Conservation (phyloP, 306 rosid genomes). For the Psophocarpus tetragonolobus region DNA sequence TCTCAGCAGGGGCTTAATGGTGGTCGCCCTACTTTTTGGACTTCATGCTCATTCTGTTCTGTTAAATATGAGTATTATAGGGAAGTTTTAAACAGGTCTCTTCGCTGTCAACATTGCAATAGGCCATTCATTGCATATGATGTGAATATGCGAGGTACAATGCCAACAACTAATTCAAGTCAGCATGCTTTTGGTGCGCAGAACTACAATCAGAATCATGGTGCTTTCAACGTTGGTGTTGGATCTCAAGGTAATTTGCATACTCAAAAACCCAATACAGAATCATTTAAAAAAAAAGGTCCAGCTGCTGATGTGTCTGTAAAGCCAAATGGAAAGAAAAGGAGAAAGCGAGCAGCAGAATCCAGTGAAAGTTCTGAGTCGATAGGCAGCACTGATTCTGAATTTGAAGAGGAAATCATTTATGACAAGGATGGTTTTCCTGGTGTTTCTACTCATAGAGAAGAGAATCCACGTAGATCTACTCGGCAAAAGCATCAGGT, state of each 20-base stretch:
- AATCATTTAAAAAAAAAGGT: slow-evolving; percentile 33
- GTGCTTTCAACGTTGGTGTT: slow-evolving; percentile 47
- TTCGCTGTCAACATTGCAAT: slow-evolving; percentile 67
- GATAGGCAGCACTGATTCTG: slow-evolving; percentile 56
- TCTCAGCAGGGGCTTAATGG: slow-evolving; percentile 49
- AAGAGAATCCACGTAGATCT: slow-evolving; percentile 69
- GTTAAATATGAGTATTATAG: slow-evolving; percentile 59
- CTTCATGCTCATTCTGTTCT: slow-evolving; percentile 71
- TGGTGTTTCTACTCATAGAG: slow-evolving; percentile 39
- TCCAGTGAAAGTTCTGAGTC: slow-evolving; percentile 62
- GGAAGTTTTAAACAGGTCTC: slow-evolving; percentile 59
- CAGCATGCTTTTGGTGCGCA: slow-evolving; percentile 50
- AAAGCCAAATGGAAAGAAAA: slow-evolving; percentile 56
- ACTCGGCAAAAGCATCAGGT: slow-evolving; percentile 66
- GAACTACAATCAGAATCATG: slow-evolving; percentile 39
- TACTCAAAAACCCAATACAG: slow-evolving; percentile 34
- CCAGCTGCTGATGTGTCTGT: slow-evolving; percentile 33
- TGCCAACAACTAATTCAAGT: slow-evolving; percentile 44
- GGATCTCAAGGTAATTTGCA: slow-evolving; percentile 44
- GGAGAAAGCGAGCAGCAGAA: slow-evolving; percentile 49
- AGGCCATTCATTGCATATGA: slow-evolving; percentile 69
- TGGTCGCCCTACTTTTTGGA: slow-evolving; percentile 65
- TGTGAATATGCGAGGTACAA: slow-evolving; percentile 40
- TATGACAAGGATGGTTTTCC: slow-evolving; percentile 42
- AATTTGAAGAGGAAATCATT: slow-evolving; percentile 53